Conservation (phyloP, 176 grass and related monocot species). For the Oropetium thomaeum region DNA sequence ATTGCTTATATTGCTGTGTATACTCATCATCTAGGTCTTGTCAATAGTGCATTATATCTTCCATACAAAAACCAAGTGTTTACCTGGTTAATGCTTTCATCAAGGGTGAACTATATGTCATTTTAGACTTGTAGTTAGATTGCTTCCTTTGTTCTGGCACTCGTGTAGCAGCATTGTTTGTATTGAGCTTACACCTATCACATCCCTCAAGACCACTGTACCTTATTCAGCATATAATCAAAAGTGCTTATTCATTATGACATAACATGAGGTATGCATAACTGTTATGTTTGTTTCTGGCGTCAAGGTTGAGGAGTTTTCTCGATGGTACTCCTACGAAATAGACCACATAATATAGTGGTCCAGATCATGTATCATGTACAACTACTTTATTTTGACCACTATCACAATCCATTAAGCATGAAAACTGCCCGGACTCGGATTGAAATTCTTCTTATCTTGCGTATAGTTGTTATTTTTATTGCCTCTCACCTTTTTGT, state of each 20-base stretch:
- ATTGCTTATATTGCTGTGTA: background rate
- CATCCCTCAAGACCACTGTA: background rate
- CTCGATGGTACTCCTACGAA: background rate
- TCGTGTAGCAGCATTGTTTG: background rate
- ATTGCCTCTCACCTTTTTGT: background rate
- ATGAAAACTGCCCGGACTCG: background rate
- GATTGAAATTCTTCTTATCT: background rate
- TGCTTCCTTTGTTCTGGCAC: background rate
- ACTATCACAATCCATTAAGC: background rate
- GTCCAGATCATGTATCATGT: background rate
- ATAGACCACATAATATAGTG: background rate
- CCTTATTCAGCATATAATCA: background rate
- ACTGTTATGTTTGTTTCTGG: background rate
- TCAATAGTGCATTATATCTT: background rate
- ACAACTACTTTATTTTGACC: background rate
- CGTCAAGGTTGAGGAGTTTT: background rate
- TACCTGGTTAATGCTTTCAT: background rate
- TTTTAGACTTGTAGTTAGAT: background rate
- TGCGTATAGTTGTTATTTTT: constrained; percentile 10
- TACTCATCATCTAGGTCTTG: background rate
- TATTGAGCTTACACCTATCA: background rate
- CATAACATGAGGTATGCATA: background rate
- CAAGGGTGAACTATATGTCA: background rate
- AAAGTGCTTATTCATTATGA: background rate
- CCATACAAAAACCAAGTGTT: background rate